Conservation (phyloP, 345 rosid species). For the Aquilaria yunnanensis region DNA sequence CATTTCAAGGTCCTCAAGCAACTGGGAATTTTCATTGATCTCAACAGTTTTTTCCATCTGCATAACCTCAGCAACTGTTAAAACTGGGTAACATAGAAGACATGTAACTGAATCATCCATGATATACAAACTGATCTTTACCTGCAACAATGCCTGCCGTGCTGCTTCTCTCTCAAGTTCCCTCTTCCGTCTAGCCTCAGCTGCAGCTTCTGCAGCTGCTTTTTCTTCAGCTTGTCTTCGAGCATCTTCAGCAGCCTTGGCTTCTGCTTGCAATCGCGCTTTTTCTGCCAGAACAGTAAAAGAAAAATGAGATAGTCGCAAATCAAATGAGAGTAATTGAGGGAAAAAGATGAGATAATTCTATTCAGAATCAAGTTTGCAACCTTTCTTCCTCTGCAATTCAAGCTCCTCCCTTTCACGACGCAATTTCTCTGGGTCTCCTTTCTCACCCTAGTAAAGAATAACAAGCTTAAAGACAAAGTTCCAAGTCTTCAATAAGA, state of each 20-base stretch:
- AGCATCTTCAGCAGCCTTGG: slow-evolving; percentile 89
- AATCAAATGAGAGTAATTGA: not conserved
- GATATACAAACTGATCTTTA: slow-evolving; percentile 16
- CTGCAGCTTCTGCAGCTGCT: slow-evolving; percentile 88
- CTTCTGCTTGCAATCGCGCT: slow-evolving; percentile 93
- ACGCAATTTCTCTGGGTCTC: slow-evolving; percentile 80
- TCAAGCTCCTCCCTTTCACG: slow-evolving; percentile 84
- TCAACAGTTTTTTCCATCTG: slow-evolving; percentile 99
- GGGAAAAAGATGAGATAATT: not conserved
- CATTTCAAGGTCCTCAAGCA: slow-evolving; percentile 89
- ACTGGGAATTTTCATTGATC: slow-evolving; percentile 78
- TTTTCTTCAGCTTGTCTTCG: slow-evolving; percentile 78
- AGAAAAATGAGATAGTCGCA: not conserved
- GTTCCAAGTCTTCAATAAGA: not conserved
- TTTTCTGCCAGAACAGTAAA: slow-evolving; percentile 41
- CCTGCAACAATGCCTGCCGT: slow-evolving; percentile 80
- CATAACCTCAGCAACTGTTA: slow-evolving; percentile 12
- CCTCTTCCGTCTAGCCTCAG: slow-evolving; percentile 74
- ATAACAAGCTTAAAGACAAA: slow-evolving; percentile 4
- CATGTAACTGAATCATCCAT: not conserved
- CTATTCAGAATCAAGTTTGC: not conserved
- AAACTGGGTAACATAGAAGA: slow-evolving; percentile 4
- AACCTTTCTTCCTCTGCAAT: slow-evolving; percentile 72
- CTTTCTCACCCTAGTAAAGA: slow-evolving; percentile 50
- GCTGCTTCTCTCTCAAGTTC: slow-evolving; percentile 94